Evolutionary conservation across 2,329 filamentous ascomycete species (phyloP).

Genomic region (Clarireedia homoeocarpa): DNA sequence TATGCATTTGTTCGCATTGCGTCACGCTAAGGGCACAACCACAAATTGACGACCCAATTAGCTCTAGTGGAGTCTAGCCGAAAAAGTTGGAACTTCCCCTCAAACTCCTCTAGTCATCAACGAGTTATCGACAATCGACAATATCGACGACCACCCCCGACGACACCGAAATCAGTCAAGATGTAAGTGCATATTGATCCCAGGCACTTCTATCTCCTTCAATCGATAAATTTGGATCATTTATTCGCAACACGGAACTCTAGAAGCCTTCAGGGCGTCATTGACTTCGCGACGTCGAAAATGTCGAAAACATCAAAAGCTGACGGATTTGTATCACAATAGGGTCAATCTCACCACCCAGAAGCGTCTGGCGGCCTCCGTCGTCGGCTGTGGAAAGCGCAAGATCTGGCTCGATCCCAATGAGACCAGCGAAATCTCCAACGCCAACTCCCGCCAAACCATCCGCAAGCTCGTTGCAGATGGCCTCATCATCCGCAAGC

Average conservation of each 20-base stretch:
- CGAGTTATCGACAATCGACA: constrained; percentile 22
- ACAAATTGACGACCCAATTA: neutral
- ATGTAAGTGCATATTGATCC: constrained; percentile 23
- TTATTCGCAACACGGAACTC: neutral
- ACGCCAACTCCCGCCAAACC: constrained; percentile 99
- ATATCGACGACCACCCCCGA: constrained; percentile 27
- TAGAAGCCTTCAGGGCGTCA: neutral
- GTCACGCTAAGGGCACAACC: neutral
- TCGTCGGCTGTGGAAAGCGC: constrained; percentile 98
- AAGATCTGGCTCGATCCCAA: constrained; percentile 99
- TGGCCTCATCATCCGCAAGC: constrained; percentile 99
- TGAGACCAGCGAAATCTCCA: constrained; percentile 98
- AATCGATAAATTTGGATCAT: constrained; percentile 4
- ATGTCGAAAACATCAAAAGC: constrained; percentile 13
- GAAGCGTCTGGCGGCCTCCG: constrained; percentile 98
- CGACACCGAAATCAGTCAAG: constrained; percentile 26
- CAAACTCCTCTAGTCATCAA: neutral
- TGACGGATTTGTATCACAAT: constrained; percentile 30
- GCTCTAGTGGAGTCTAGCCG: neutral
- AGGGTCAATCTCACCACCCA: constrained; percentile 99
- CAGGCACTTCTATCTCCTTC: constrained; percentile 1
- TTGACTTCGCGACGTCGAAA: constrained; percentile 7
- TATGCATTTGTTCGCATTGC: neutral
- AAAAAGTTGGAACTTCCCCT: neutral
- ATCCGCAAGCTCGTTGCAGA: constrained; percentile 99